phyloP scores from a whole-genome alignment of 2,329 filamentous ascomycete genomes.

The Periconia sp. region DNA sequence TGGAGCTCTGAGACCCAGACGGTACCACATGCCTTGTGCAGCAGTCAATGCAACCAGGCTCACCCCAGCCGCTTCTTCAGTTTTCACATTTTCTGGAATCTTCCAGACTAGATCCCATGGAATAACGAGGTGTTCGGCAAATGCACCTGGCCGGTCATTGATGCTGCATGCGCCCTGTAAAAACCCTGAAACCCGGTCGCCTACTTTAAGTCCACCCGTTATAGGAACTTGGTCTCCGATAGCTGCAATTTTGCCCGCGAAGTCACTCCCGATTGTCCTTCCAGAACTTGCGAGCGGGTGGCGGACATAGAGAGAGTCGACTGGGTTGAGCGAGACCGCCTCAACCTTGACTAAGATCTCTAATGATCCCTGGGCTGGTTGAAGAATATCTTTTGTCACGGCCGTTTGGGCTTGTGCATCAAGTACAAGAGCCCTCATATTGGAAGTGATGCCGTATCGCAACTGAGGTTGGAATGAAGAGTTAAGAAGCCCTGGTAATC shows the following conservation, averaged over 20 bases:
- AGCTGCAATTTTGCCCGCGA: slow-evolving; percentile 44
- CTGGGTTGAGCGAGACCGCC: slow-evolving; percentile 37
- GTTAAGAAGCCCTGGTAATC: too few species aligned
- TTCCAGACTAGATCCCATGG: slow-evolving; percentile 49
- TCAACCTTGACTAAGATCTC: slow-evolving; percentile 33
- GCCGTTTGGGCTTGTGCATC: slow-evolving; percentile 22
- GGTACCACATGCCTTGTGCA: slow-evolving; percentile 49
- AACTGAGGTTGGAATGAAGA: too few species aligned
- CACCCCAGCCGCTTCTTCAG: slow-evolving; percentile 49
- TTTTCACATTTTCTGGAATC: slow-evolving; percentile 37
- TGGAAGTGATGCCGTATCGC: too few species aligned
- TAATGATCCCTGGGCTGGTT: slow-evolving; percentile 4
- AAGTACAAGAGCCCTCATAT: slow-evolving; percentile 30
- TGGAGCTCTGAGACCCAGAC: slow-evolving; percentile 45
- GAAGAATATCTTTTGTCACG: slow-evolving; percentile 5
- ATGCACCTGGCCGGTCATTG: slow-evolving; percentile 54
- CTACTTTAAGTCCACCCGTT: slow-evolving; percentile 20
- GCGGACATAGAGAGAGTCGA: slow-evolving; percentile 43
- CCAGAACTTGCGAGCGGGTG: slow-evolving; percentile 42
- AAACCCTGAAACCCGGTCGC: slow-evolving; percentile 49
- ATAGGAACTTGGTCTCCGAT: slow-evolving; percentile 18
- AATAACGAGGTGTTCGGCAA: slow-evolving; percentile 50
- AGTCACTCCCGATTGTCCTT: slow-evolving; percentile 50
- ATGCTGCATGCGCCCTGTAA: slow-evolving; percentile 52
- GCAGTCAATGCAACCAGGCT: slow-evolving; percentile 53